These are phyloP conservation scores for Mycena floridula DNA, from an alignment of 768 basidiomycete species.

Conservation along the genomic window DNA sequence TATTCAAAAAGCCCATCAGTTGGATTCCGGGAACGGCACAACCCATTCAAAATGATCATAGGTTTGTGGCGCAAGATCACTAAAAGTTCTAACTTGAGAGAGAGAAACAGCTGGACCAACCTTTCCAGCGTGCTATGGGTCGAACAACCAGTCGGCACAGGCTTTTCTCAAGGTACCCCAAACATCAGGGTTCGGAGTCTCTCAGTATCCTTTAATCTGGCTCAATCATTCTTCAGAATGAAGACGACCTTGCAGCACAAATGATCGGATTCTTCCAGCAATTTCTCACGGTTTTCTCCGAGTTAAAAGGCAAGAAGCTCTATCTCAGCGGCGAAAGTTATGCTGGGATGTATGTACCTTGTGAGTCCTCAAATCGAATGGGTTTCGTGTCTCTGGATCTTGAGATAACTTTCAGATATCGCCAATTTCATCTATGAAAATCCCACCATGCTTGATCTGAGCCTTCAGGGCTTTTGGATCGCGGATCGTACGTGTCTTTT, in stretches of 20 bases:
- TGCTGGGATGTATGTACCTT: conserved; percentile 49
- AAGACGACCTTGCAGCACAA: conserved; percentile 41
- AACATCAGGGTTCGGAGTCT: not conserved
- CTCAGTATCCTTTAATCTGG: too few species aligned
- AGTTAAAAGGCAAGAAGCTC: conserved; percentile 67
- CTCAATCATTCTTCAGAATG: conserved; percentile 27
- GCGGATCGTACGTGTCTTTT: conserved; percentile 48
- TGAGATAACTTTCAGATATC: conserved; percentile 41
- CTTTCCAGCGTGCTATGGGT: not conserved
- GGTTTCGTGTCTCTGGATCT: not conserved
- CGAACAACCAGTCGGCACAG: conserved; percentile 1
- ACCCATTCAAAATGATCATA: not conserved
- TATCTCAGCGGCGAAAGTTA: conserved; percentile 71
- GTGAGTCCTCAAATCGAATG: conserved; percentile 23
- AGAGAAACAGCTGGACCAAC: not conserved
- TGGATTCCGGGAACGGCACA: not conserved
- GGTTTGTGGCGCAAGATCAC: too few species aligned
- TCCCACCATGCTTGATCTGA: conserved; percentile 42
- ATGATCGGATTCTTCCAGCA: conserved; percentile 64
- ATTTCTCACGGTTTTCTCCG: conserved; percentile 68
- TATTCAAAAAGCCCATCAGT: not conserved
- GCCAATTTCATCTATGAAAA: conserved; percentile 69
- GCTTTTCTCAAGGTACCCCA: not conserved
- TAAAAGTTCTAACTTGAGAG: too few species aligned
- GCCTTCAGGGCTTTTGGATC: conserved; percentile 67